A percentile compares a stretch with the other conserved stretches of the same genome.
phyloP scores from a whole-genome alignment of 140 eudicot genomes.

The Cichorium intybus region DNA sequence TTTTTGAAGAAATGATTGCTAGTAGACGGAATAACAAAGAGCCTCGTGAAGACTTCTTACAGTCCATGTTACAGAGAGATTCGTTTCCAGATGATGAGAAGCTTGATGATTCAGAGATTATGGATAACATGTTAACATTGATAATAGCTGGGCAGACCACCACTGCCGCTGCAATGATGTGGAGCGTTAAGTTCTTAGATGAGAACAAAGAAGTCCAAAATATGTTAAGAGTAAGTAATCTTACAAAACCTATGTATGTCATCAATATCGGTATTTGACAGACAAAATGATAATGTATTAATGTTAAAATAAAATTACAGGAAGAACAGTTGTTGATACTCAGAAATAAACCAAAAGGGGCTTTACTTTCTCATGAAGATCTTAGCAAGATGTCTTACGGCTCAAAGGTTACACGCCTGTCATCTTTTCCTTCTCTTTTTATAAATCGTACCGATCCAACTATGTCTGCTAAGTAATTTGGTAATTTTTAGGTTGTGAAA shows the following conservation, averaged over 20 bases:
- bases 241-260: background rate
- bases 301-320: conserved; percentile 30
- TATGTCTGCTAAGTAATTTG: conserved; percentile 4
- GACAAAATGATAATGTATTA: background rate
- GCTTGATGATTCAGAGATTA: conserved; percentile 50
- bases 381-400: conserved; percentile 54
- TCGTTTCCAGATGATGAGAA: conserved; percentile 45
- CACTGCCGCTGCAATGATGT: conserved; percentile 69
- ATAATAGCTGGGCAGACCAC: conserved; percentile 59
- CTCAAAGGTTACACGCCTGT: conserved; percentile 34
- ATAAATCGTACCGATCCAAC: background rate
- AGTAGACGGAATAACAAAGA: conserved; percentile 36
- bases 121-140: conserved; percentile 53
- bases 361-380: conserved; percentile 40
- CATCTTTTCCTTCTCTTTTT: background rate
- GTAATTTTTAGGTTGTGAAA: conserved; percentile 46
- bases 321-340: conserved; percentile 49
- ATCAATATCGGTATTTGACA: conserved; percentile 1
- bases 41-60: conserved; percentile 46
- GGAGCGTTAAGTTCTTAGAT: conserved; percentile 59
- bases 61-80: conserved; percentile 51
- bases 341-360: conserved; percentile 37
- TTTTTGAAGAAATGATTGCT: conserved; percentile 35
- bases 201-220: conserved; percentile 47
- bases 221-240: conserved; percentile 41